phyloP scores from a whole-genome alignment of 2,329 filamentous ascomycete genomes.

The Ceratocystiopsis brevicomis region DNA sequence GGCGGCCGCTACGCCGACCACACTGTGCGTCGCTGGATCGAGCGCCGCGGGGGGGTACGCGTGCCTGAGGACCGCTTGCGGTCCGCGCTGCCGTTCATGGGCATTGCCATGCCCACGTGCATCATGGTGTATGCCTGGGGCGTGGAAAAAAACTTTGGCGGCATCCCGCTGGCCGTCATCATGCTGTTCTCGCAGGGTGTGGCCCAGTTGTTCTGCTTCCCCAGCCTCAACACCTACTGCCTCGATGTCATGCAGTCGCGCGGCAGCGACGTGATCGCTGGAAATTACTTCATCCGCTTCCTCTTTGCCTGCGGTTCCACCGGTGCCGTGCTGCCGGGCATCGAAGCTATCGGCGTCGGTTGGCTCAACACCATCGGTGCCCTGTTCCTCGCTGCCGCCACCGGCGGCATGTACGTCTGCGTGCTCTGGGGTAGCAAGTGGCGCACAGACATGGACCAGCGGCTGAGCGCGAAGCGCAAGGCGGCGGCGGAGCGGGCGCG shows the following conservation, averaged over 20 bases:
- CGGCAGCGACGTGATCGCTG: constrained; percentile 56
- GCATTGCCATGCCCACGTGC: constrained; percentile 39
- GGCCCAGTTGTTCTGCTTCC: constrained; percentile 50
- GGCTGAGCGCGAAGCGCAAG: constrained; percentile 20
- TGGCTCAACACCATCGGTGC: constrained; percentile 62
- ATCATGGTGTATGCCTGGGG: constrained; percentile 52
- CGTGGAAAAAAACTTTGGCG: constrained; percentile 20
- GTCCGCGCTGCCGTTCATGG: constrained; percentile 39
- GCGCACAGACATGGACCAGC: constrained; percentile 33
- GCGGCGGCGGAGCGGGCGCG: not conserved
- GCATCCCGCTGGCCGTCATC: constrained; percentile 36
- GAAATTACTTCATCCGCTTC: constrained; percentile 65
- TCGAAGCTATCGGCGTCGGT: constrained; percentile 58
- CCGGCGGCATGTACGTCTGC: constrained; percentile 26
- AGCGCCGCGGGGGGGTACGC: constrained; percentile 32
- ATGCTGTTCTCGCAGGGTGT: constrained; percentile 52
- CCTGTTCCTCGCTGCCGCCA: constrained; percentile 29
- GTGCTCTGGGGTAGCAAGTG: constrained; percentile 30
- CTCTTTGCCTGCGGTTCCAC: constrained; percentile 53
- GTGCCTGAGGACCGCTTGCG: constrained; percentile 52
- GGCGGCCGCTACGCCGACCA: constrained; percentile 51
- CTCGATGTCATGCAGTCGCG: constrained; percentile 60
- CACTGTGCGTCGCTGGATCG: constrained; percentile 41
- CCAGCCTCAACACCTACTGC: constrained; percentile 55
- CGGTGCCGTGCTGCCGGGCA: constrained; percentile 52